Conservation (phyloP, 345 rosid genomes). For the Mangifera indica region DNA sequence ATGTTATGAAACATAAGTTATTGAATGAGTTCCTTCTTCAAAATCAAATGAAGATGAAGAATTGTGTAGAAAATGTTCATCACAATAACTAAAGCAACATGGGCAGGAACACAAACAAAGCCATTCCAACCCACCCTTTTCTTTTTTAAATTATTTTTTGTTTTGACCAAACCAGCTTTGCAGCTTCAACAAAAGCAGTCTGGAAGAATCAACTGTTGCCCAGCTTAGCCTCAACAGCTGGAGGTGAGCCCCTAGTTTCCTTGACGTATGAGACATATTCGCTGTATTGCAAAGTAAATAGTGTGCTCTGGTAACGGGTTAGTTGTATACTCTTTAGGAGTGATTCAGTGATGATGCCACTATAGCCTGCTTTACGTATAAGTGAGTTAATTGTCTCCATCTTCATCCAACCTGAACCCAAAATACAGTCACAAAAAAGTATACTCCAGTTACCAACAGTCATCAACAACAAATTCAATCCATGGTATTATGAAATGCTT, state of each 20-base stretch:
- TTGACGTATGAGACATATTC: conserved; percentile 74
- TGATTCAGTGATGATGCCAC: conserved; percentile 59
- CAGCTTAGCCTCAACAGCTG: conserved; percentile 50
- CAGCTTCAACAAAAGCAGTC: conserved; percentile 24
- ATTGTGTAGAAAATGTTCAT: conserved; percentile 20
- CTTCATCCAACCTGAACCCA: conserved; percentile 73
- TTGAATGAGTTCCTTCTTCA: conserved; percentile 28
- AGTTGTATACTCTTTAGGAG: conserved; percentile 62
- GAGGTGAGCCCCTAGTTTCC: conserved; percentile 64
- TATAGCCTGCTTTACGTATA: conserved; percentile 84
- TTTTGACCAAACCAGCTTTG: conserved; percentile 29
- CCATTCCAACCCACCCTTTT: conserved; percentile 23
- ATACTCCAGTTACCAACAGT: neutral
- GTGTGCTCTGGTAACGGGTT: conserved; percentile 91
- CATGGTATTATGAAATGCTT: neutral
- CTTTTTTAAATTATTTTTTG: neutral
- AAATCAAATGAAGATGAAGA: conserved; percentile 57
- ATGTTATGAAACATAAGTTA: neutral
- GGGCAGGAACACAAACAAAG: conserved; percentile 32
- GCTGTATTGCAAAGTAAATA: conserved; percentile 71
- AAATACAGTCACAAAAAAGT: neutral
- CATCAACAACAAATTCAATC: neutral
- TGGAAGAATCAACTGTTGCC: conserved; percentile 37
- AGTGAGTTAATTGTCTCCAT: conserved; percentile 70
- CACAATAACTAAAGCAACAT: conserved; percentile 20